Percentiles rank a stretch among this genome's conserved stretches.
Evolutionary conservation across 2,329 filamentous ascomycete genomes (phyloP).

Genomic region (Chaetomium globosum): DNA sequence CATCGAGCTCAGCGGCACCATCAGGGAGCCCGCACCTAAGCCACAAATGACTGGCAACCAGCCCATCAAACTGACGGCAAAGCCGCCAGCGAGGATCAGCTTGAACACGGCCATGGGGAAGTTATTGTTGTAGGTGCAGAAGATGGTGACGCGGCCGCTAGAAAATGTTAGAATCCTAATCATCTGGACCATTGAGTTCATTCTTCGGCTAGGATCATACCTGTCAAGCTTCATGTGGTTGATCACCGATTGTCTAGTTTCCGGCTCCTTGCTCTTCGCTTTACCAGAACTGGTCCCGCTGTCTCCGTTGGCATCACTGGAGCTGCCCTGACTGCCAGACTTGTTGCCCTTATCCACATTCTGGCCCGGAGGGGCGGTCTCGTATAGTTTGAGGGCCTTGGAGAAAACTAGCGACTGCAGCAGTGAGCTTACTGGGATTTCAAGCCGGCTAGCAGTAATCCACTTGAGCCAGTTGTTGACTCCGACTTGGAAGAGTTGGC

Average conservation of each 20-base stretch:
- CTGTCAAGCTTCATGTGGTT: slow-evolving; percentile 46
- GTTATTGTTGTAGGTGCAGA: slow-evolving; percentile 42
- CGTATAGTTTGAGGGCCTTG: slow-evolving; percentile 44
- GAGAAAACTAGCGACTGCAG: slow-evolving; percentile 44
- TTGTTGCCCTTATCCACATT: slow-evolving; percentile 28
- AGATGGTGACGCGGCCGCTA: slow-evolving; percentile 40
- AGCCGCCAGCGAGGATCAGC: slow-evolving; percentile 40
- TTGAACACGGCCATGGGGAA: slow-evolving; percentile 43
- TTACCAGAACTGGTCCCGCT: slow-evolving; percentile 11
- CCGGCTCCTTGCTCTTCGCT: slow-evolving; percentile 32
- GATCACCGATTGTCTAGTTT: slow-evolving; percentile 42
- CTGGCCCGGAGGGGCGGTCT: slow-evolving; percentile 38
- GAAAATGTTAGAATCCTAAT: slow-evolving; percentile 19
- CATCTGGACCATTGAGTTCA: no score
- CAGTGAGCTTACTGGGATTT: slow-evolving; percentile 40
- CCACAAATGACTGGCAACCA: slow-evolving; percentile 42
- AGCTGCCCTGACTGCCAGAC: slow-evolving; percentile 12
- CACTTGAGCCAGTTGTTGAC: slow-evolving; percentile 41
- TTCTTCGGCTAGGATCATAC: slow-evolving; percentile 27
- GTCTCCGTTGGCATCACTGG: slow-evolving; percentile 15
- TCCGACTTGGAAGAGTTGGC: slow-evolving; percentile 41
- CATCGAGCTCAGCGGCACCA: slow-evolving; percentile 40
- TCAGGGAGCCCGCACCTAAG: slow-evolving; percentile 36
- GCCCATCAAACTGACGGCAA: slow-evolving; percentile 41
- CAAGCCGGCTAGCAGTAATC: slow-evolving; percentile 42